Base-by-base conservation (phyloP, 2,329 filamentous ascomycete genomes). In the Colletotrichum aenigma region DNA sequence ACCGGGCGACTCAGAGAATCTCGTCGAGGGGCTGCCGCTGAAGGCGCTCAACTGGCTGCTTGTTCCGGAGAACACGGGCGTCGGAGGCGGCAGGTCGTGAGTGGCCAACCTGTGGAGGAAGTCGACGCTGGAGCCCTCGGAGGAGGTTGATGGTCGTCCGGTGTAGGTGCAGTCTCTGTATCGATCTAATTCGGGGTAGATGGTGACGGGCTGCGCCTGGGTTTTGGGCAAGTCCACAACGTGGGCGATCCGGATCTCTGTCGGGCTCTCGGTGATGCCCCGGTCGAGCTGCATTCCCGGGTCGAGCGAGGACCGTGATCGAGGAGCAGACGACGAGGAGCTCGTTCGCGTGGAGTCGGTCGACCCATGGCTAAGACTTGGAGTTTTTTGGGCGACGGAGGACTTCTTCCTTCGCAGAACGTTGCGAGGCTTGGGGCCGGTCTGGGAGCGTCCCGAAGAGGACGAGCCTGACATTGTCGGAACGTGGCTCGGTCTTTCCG, bases 21-120 rank as follows among this genome's bases (percentile, higher is more conserved):
- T 88, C 3, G 94, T 95, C 6, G 94, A 96, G 48, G 94, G 93
- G 74, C 93, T 95, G 28, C 88, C 91, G 76, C 94, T 95, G 69
- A 92, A 88, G 4, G 88, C 90, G 82, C 90, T 91, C 56, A 88
- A 74, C 76, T 90, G 88, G 77, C 89, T 91, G 80, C 89, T 90
- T 21, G 86, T 88, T 56, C 89, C 89, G 0, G 91, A 92, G 68
- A 93, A 92, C 9, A 91, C 82, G 10, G 93, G 92, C 7, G 92
- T 93, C 10, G 92, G 92, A 8, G 92, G 91, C n/a, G 92, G 91
- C 7, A 94, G 86, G 78, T 94, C 89, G 70, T 94, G 90, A 4
- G 92, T 93, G 34, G 91, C 87, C 26, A 93, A 82, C 55, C 89
- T 89, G 78, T 90, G 90, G 5, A 89, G 89, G 21, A 90, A 81